phyloP scores from a whole-genome alignment of 2,329 filamentous ascomycete species.

The Pseudonectria foliicola region DNA sequence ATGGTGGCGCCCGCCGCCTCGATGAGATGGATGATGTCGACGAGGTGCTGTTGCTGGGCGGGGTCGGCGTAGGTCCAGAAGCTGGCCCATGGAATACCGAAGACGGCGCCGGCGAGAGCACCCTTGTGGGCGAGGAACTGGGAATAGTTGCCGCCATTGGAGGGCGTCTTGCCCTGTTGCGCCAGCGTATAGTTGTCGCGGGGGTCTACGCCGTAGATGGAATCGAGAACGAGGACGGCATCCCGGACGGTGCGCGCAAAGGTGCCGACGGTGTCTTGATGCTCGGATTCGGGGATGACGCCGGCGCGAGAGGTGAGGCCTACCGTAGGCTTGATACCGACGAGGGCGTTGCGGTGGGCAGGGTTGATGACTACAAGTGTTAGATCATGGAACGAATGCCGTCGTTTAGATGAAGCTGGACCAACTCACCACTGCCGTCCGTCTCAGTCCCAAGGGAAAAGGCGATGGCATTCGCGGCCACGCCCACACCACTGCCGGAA shows the following conservation, averaged over 20 bases:
- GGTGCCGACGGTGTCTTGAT: conserved; percentile 63
- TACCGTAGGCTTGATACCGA: conserved; percentile 71
- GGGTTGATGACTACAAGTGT: conserved; percentile 54
- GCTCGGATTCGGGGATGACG: conserved; percentile 58
- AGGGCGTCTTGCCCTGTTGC: conserved; percentile 47
- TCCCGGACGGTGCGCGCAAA: conserved; percentile 65
- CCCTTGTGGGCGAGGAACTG: conserved; percentile 47
- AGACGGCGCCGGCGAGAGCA: conserved; percentile 53
- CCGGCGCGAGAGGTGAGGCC: conserved; percentile 60
- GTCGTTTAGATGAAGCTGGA: no score
- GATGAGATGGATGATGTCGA: conserved; percentile 42
- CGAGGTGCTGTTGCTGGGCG: conserved; percentile 48
- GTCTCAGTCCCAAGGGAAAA: conserved; percentile 70
- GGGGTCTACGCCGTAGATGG: conserved; percentile 57
- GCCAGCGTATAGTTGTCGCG: conserved; percentile 60
- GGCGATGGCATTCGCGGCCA: conserved; percentile 54
- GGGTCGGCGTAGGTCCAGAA: conserved; percentile 59
- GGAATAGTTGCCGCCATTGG: conserved; percentile 41
- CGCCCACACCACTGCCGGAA: conserved; percentile 58
- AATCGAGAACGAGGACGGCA: conserved; percentile 58
- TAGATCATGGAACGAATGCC: conserved; percentile 3
- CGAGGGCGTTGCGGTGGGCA: conserved; percentile 59
- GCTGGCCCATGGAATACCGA: conserved; percentile 64
- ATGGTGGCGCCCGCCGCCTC: conserved; percentile 56
- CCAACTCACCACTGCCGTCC: conserved; percentile 50